These are phyloP conservation scores for Heterobasidion annosum DNA, from an alignment of 1,284 basidiomycete species.

Conservation along the genomic window DNA sequence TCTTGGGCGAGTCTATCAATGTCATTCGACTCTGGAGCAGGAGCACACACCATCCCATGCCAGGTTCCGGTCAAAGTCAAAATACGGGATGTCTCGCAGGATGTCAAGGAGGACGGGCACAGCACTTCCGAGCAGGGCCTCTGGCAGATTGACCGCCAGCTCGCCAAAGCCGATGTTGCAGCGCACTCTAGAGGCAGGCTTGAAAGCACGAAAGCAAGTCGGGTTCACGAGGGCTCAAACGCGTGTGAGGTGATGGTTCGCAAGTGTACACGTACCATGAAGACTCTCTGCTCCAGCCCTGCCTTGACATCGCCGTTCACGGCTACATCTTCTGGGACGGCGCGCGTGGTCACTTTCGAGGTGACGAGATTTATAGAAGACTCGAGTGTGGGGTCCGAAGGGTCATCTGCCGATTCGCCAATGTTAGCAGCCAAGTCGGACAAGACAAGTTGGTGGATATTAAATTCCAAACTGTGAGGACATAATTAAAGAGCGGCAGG, in stretches of 20 bases:
- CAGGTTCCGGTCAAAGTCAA: slow-evolving; percentile 68
- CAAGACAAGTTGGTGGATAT: slow-evolving; percentile 76
- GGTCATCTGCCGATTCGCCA: slow-evolving; percentile 35
- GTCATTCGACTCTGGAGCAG: neutral
- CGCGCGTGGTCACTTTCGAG: slow-evolving; percentile 45
- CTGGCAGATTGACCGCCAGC: slow-evolving; percentile 54
- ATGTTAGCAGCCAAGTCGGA: slow-evolving; percentile 70
- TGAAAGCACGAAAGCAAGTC: neutral
- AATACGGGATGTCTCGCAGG: slow-evolving; percentile 58
- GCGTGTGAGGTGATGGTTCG: neutral
- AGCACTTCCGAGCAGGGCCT: slow-evolving; percentile 38
- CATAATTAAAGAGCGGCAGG: neutral
- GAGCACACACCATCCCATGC: slow-evolving; percentile 61
- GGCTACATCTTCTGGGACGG: slow-evolving; percentile 17
- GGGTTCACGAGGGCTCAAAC: neutral
- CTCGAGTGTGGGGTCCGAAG: slow-evolving; percentile 18
- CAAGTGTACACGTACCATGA: slow-evolving; percentile 40
- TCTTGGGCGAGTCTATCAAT: slow-evolving; percentile 28
- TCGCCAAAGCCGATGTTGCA: slow-evolving; percentile 76
- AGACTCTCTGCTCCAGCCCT: slow-evolving; percentile 28
- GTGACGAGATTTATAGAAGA: slow-evolving; percentile 49
- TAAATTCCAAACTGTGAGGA: slow-evolving; percentile 53
- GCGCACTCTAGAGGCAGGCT: slow-evolving; percentile 57
- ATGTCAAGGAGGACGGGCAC: slow-evolving; percentile 55
- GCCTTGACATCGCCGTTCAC: slow-evolving; percentile 14